A percentile compares a stretch with the other conserved stretches of the same genome.
Conservation (phyloP, 805 yeast species). For the Saturnispora mendoncae region DNA sequence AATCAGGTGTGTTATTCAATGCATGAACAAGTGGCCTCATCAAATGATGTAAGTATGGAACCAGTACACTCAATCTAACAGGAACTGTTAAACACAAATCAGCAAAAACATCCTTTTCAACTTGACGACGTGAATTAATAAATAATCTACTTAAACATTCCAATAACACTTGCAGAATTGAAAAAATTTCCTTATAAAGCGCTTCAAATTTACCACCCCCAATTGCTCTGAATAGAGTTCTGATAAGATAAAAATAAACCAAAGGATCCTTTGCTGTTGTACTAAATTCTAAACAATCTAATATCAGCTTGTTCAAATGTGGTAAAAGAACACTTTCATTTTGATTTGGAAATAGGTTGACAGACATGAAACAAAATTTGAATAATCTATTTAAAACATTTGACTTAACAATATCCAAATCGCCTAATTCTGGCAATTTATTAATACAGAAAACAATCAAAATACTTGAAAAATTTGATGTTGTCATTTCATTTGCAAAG, state of each 20-base stretch:
- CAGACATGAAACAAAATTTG: constrained; percentile 93
- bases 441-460: constrained; percentile 67
- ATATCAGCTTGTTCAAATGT: constrained; percentile 72
- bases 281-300: constrained; percentile 69
- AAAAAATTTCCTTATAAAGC: constrained; percentile 86
- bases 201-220: constrained; percentile 96
- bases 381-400: constrained; percentile 78
- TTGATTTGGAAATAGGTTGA: constrained; percentile 76
- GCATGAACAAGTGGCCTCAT: constrained; percentile 92
- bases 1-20: constrained; percentile 79
- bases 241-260: constrained; percentile 76
- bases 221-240: constrained; percentile 86
- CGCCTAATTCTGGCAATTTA: constrained; percentile 70
- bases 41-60: constrained; percentile 81
- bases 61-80: constrained; percentile 84
- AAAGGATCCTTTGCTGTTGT: constrained; percentile 86
- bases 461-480: constrained; percentile 84
- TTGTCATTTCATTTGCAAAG: constrained; percentile 87
- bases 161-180: constrained; percentile 74
- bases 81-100: constrained; percentile 95
- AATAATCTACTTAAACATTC: constrained; percentile 81
- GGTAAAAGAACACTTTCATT: constrained; percentile 87
- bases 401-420: constrained; percentile 65
- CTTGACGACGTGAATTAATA: constrained; percentile 73
- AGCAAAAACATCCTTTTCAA: constrained; percentile 88